phyloP scores from a whole-genome alignment of 139 green algal species.

The Dunaliella sp. region DNA sequence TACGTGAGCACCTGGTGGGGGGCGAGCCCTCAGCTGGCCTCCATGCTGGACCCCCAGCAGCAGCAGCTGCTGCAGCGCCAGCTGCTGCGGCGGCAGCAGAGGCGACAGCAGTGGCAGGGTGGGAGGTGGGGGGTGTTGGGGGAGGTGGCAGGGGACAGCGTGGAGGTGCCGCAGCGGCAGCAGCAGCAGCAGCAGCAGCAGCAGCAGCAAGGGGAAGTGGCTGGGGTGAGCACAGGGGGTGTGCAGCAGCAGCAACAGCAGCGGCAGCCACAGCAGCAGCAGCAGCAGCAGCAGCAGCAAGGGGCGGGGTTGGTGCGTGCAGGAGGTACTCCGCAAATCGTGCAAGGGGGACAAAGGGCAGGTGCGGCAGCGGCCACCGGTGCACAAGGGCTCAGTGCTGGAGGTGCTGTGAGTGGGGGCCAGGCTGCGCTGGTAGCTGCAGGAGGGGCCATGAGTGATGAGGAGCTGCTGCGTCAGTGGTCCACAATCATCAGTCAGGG shows the following conservation, averaged over 20 bases:
- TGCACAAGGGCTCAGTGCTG: not conserved
- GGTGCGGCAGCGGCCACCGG: not conserved
- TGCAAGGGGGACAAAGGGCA: no score
- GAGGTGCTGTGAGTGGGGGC: not conserved
- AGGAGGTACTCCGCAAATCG: no score
- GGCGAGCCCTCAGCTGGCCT: not conserved
- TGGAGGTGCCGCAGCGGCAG: not conserved
- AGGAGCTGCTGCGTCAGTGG: slow-evolving; percentile 6
- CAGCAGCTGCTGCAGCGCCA: not conserved
- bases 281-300: no score
- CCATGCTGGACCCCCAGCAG: not conserved
- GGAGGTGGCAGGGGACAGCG: not conserved
- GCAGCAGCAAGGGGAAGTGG: not conserved
- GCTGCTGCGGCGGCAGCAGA: not conserved
- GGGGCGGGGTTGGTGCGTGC: no score
- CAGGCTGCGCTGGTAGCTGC: no score
- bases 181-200: not conserved
- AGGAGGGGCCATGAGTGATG: not conserved
- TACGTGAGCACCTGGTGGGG: not conserved
- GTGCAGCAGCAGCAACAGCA: no score
- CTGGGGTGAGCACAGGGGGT: not conserved
- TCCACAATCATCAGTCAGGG: not conserved
- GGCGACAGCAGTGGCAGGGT: not conserved
- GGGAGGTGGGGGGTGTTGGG: not conserved
- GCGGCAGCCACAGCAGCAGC: no score